These are phyloP conservation scores for Penicillium macrosclerotiorum DNA, from an alignment of 495 filamentous ascomycete species.

Conservation along the genomic window DNA sequence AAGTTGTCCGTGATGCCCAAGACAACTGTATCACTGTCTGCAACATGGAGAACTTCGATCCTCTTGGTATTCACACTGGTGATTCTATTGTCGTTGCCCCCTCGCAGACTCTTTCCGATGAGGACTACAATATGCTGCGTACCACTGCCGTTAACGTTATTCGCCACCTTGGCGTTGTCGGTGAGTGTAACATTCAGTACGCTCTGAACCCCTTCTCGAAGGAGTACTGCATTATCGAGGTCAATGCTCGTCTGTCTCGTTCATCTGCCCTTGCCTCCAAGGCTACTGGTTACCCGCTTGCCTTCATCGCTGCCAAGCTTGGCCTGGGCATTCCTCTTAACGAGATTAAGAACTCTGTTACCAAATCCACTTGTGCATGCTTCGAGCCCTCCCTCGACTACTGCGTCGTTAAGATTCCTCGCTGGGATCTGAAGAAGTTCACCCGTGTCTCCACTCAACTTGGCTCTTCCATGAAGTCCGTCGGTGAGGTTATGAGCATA, in stretches of 20 bases:
- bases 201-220: slow-evolving; percentile 93
- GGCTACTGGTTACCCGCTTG: slow-evolving; percentile 94
- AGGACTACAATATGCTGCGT: slow-evolving; percentile 99
- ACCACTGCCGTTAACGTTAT: slow-evolving; percentile 99
- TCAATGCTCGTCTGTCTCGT: slow-evolving; percentile 95
- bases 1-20: slow-evolving; percentile 91
- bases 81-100: slow-evolving; percentile 98
- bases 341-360: slow-evolving; percentile 94
- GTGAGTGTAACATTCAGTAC: slow-evolving; percentile 99
- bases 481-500: slow-evolving; percentile 98
- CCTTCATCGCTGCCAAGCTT: slow-evolving; percentile 94
- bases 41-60: slow-evolving; percentile 99
- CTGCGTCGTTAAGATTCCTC: slow-evolving; percentile 97
- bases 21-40: slow-evolving; percentile 99
- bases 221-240: slow-evolving; percentile 99
- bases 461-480: slow-evolving; percentile 98
- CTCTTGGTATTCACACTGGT: slow-evolving; percentile 95
- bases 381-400: slow-evolving; percentile 99
- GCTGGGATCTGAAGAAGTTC: slow-evolving; percentile 99
- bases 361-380: slow-evolving; percentile 93
- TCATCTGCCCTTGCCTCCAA: slow-evolving; percentile 97
- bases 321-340: slow-evolving; percentile 93
- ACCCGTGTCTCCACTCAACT: slow-evolving; percentile 92
- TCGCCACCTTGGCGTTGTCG: slow-evolving; percentile 92
- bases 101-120: slow-evolving; percentile 93